phyloP scores from a whole-genome alignment of 495 filamentous ascomycete genomes.

The Aspergillus nidulans region DNA sequence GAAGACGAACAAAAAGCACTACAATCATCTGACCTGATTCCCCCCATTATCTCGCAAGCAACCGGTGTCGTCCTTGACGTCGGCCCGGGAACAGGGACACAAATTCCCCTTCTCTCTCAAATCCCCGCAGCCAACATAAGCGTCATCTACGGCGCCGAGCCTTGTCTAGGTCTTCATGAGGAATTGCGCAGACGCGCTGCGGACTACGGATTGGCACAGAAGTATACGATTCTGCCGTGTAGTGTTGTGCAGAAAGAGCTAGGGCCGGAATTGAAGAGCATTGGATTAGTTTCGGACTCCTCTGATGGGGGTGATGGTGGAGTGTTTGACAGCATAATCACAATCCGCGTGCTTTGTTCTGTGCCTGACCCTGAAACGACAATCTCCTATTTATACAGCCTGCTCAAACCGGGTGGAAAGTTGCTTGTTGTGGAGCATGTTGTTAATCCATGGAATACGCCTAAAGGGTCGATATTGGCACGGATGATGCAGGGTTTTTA shows the following conservation, averaged over 20 bases:
- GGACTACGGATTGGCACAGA: constrained; percentile 47
- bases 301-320: constrained; percentile 18
- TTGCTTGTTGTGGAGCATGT: constrained; percentile 75
- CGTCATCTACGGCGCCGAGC: constrained; percentile 65
- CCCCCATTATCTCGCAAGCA: constrained; percentile 31
- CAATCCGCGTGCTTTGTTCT: constrained; percentile 67
- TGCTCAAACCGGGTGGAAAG: constrained; percentile 61
- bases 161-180: constrained; percentile 53
- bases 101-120: constrained; percentile 38
- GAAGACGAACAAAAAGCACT: constrained; percentile 2
- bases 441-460: constrained; percentile 39
- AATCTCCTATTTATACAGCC: constrained; percentile 52
- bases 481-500: constrained; percentile 37
- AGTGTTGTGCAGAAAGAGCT: constrained; percentile 53
- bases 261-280: constrained; percentile 30
- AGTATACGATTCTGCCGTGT: constrained; percentile 61
- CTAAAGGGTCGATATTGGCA: constrained; percentile 47
- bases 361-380: constrained; percentile 59
- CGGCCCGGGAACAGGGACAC: constrained; percentile 47
- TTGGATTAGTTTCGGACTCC: constrained; percentile 29
- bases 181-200: constrained; percentile 42
- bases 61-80: constrained; percentile 44
- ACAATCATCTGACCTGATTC: constrained; percentile 35
- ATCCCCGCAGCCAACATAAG: constrained; percentile 35
- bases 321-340: constrained; percentile 63